Evolutionary conservation across 1,139 yeast species (phyloP).

Genomic region (Yamadazyma songkhlaensis): DNA sequence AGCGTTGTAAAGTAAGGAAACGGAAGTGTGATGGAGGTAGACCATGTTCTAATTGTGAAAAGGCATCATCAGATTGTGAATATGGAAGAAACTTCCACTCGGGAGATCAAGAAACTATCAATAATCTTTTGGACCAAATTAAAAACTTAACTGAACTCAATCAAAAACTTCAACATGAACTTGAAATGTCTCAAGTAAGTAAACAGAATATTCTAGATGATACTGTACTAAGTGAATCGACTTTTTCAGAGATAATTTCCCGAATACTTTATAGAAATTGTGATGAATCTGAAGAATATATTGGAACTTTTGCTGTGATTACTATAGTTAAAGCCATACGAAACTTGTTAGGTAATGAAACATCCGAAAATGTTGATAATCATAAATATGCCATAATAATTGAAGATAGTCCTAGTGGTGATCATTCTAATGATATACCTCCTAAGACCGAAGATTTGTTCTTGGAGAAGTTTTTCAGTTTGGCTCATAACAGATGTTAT

Average conservation of each 20-base stretch:
- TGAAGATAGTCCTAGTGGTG: slow-evolving; percentile 5
- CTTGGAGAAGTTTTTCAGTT: slow-evolving; percentile 13
- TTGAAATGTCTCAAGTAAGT: slow-evolving; percentile 9
- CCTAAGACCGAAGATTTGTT: slow-evolving; percentile 9
- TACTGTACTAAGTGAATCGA: slow-evolving; percentile 4
- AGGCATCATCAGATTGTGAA: slow-evolving; percentile 6
- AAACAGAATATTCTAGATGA: neutral
- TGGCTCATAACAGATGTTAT: slow-evolving; percentile 15
- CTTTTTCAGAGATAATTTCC: slow-evolving; percentile 12
- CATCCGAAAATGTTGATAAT: neutral
- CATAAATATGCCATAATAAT: slow-evolving; percentile 6
- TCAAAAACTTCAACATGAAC: neutral
- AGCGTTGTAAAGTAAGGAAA: slow-evolving; percentile 12
- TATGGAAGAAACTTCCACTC: neutral
- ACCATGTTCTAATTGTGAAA: slow-evolving; percentile 10
- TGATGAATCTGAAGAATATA: slow-evolving; percentile 13
- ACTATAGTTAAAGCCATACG: slow-evolving; percentile 14
- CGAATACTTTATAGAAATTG: slow-evolving; percentile 10
- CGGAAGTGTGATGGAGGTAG: slow-evolving; percentile 12
- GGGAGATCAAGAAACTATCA: neutral
- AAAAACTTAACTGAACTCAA: slow-evolving; percentile 1
- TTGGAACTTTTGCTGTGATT: slow-evolving; percentile 16
- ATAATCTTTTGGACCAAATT: neutral
- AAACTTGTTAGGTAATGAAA: slow-evolving; percentile 8
- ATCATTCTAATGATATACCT: slow-evolving; percentile 7